Evolutionary conservation across 2,329 filamentous ascomycete genomes (phyloP).

Genomic region (Aphanocladium album): DNA sequence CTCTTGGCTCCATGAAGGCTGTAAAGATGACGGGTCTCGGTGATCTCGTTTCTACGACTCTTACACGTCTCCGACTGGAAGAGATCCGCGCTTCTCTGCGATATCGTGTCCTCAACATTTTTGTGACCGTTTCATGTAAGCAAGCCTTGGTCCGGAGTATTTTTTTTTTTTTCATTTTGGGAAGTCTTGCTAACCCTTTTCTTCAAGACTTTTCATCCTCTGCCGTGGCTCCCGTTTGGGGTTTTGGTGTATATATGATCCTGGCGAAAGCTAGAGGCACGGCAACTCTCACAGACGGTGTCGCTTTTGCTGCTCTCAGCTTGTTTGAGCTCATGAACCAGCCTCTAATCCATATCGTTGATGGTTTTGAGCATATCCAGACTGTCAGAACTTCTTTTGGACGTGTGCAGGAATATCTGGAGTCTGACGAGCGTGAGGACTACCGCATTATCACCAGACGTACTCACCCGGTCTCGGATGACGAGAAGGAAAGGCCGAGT

Average conservation of each 20-base stretch:
- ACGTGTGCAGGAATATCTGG: conserved; percentile 18
- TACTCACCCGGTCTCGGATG: not conserved
- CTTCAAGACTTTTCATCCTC: conserved; percentile 11
- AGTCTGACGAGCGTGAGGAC: conserved; percentile 16
- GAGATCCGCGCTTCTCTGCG: conserved; percentile 30
- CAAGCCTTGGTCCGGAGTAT: not conserved
- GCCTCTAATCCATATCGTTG: conserved; percentile 17
- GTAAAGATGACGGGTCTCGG: conserved; percentile 37
- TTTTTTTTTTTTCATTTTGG: not conserved
- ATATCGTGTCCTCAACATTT: conserved; percentile 19
- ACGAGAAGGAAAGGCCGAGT: not conserved
- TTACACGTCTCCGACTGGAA: conserved; percentile 14
- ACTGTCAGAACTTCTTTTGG: conserved; percentile 18
- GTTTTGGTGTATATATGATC: conserved; percentile 15
- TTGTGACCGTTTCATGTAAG: conserved; percentile 14
- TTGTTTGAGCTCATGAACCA: conserved; percentile 18
- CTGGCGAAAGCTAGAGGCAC: conserved; percentile 12
- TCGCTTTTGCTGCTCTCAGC: conserved; percentile 19
- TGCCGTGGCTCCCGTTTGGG: conserved; percentile 18
- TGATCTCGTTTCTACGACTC: not conserved
- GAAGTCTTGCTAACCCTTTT: not conserved
- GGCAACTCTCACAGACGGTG: conserved; percentile 16
- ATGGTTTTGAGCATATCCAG: conserved; percentile 18
- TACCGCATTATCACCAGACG: not conserved
- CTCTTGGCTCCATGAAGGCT: conserved; percentile 30